These are phyloP conservation scores for Russula compacta DNA, from an alignment of 768 basidiomycete genomes.

Conservation along the genomic window DNA sequence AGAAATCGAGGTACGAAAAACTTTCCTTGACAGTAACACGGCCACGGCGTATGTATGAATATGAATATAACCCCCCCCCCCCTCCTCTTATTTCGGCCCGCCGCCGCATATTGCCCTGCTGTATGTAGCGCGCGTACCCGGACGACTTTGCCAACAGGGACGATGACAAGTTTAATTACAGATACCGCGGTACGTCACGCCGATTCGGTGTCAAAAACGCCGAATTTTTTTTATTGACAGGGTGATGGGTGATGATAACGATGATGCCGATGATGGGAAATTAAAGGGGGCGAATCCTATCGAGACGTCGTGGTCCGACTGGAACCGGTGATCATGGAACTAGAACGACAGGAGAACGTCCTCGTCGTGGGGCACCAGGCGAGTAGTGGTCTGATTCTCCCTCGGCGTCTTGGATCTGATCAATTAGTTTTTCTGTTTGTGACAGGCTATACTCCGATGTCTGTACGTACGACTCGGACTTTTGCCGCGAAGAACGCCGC, in stretches of 20 bases:
- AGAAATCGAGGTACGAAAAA: slow-evolving; percentile 76
- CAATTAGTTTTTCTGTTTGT: not conserved
- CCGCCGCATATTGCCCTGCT: too few relatives aligned
- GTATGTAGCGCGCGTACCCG: slow-evolving; percentile 74
- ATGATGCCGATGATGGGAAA: too few relatives aligned
- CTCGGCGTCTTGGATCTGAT: not conserved
- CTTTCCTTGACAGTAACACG: not conserved
- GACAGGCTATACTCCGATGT: slow-evolving; percentile 69
- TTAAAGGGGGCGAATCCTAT: slow-evolving; percentile 81
- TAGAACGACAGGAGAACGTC: slow-evolving; percentile 96
- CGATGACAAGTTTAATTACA: slow-evolving; percentile 99
- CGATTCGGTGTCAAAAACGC: not conserved
- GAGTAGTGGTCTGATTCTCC: slow-evolving; percentile 6
- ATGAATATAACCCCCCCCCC: too few relatives aligned
- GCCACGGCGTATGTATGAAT: too few relatives aligned
- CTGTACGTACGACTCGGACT: slow-evolving; percentile 36
- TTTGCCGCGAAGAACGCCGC: not conserved
- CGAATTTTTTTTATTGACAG: not conserved
- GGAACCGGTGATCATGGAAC: slow-evolving; percentile 98
- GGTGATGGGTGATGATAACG: not conserved
- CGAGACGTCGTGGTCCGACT: slow-evolving; percentile 92
- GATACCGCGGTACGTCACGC: slow-evolving; percentile 61
- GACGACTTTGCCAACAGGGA: slow-evolving; percentile 98
- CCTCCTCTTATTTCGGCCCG: too few relatives aligned
- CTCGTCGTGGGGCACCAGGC: slow-evolving; percentile 94